Evolutionary conservation across 2,329 filamentous ascomycete genomes (phyloP), one percentile per base, ranked within the genome.

Genomic region (Hymenoscyphus scutula): DNA sequence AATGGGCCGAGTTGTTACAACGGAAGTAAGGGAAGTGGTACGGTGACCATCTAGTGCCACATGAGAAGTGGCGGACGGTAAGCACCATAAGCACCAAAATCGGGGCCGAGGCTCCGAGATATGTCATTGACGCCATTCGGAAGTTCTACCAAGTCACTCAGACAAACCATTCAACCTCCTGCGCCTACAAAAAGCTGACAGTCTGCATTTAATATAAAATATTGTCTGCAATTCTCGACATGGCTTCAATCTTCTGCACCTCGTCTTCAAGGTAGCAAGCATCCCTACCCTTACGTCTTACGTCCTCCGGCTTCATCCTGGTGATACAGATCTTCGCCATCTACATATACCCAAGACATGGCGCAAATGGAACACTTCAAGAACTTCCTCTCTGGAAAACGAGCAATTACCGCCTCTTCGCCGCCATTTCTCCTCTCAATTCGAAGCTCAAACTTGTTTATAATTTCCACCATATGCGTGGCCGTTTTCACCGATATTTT

Each of bases 401-500:
- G 68, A 19, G 56, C 64, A 34, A 60, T 67, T 17, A 34, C 60
- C 37, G 59, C 61, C 17, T 65, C 67, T 5, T 64, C 72, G 19
- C 68, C 72, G 29, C 73, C 71, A 30, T 64, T 69, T 53, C 63
- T 74, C n/a, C 68, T 74, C 32, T 25, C 48, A n/a, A 10, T 71
- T 15, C 71, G 73, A 53, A 72, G 69, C 25, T 74, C 73, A 1
- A 73, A 70, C 34, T 6, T 41, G 3, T 73, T 74, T 57, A 74
- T 74, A 29, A 51, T 74, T 8, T 56, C 64, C 19, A 71, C 72
- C 17, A 66, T 74, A 55, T 72, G 71, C 58, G 61, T 72, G n/a
- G 72, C 72, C 5, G 70, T 74, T 5, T 73, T 73, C 59, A 72
- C 67, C 6, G 86, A 89, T 71, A 83, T 88, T 69, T 87, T 88